Percentiles rank a stretch among this genome's conserved stretches.
Conservation (phyloP, 306 rosid species). For the Mimosa bimucronata region DNA sequence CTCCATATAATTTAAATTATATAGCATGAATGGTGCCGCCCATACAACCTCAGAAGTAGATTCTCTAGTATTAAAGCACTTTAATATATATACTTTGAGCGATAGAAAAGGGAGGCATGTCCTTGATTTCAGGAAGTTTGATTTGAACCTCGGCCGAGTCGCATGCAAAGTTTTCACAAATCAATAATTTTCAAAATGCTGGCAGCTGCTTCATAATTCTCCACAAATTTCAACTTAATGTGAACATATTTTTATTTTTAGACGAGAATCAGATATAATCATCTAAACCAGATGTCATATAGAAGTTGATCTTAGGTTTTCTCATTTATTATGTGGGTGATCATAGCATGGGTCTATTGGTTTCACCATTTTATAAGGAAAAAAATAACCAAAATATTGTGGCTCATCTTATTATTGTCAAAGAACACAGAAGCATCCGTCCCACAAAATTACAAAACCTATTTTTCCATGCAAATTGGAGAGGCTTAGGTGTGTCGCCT, state of each 20-base stretch:
- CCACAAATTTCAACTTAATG: background rate
- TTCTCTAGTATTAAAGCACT: background rate
- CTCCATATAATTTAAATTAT: background rate
- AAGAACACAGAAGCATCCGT: background rate
- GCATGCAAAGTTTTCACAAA: background rate
- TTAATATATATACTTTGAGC: too few relatives aligned
- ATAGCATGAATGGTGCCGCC: background rate
- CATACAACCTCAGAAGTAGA: background rate
- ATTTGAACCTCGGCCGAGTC: background rate
- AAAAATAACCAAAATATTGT: background rate
- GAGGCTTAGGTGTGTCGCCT: background rate
- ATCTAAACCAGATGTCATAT: too few relatives aligned
- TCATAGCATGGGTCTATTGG: background rate
- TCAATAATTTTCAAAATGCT: background rate
- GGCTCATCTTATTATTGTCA: background rate
- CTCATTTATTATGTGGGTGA: background rate
- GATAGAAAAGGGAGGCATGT: background rate
- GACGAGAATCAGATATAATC: too few relatives aligned
- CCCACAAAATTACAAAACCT: background rate
- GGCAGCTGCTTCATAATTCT: background rate
- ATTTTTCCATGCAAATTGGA: background rate
- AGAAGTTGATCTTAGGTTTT: too few relatives aligned
- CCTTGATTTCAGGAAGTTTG: background rate
- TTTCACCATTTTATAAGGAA: background rate
- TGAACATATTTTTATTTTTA: too few relatives aligned